A percentile compares a stretch with the other conserved stretches of the same genome.
Evolutionary conservation across 495 filamentous ascomycete genomes (phyloP).

Genomic region (Podospora bellae-mahoneyi): DNA sequence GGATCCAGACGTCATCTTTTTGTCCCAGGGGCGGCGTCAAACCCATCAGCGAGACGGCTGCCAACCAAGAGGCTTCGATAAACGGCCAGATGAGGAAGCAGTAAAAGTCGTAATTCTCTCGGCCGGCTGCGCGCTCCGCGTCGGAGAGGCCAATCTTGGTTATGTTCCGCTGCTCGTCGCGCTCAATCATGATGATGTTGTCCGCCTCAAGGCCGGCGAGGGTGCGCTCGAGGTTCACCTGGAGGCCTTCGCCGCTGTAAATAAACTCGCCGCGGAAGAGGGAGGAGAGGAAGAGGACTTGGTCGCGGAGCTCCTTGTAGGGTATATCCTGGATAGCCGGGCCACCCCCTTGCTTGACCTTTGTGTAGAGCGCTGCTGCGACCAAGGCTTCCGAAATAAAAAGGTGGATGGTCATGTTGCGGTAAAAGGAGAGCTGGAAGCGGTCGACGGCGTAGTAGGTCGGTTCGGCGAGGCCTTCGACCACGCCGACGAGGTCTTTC

Average conservation of each 20-base stretch:
- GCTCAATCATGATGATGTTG: conserved; percentile 67
- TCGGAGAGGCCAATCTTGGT: conserved; percentile 69
- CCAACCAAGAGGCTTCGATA: conserved; percentile 89
- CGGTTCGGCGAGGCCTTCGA: conserved; percentile 75
- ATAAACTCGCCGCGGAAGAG: conserved; percentile 97
- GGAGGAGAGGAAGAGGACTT: conserved; percentile 85
- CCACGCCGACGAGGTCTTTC: conserved; percentile 75
- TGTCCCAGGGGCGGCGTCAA: conserved; percentile 67
- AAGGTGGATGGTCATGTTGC: conserved; percentile 98
- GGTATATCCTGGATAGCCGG: conserved; percentile 74
- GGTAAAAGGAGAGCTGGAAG: conserved; percentile 95
- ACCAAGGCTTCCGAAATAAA: conserved; percentile 92
- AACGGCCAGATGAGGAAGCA: conserved; percentile 98
- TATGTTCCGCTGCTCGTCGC: conserved; percentile 54
- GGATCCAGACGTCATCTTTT: conserved; percentile 69
- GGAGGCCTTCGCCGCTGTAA: conserved; percentile 81
- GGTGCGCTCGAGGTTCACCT: conserved; percentile 73
- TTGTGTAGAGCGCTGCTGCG: conserved; percentile 81
- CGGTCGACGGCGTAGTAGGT: conserved; percentile 93
- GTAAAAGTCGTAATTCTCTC: conserved; percentile 97
- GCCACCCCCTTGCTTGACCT: conserved; percentile 83
- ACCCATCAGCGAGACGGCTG: conserved; percentile 78
- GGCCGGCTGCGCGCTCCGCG: conserved; percentile 67
- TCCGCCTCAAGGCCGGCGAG: conserved; percentile 73
- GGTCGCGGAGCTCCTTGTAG: conserved; percentile 63